phyloP scores from a whole-genome alignment of 176 grass and related monocot species.

The Rhipidocladum racemiflorum region DNA sequence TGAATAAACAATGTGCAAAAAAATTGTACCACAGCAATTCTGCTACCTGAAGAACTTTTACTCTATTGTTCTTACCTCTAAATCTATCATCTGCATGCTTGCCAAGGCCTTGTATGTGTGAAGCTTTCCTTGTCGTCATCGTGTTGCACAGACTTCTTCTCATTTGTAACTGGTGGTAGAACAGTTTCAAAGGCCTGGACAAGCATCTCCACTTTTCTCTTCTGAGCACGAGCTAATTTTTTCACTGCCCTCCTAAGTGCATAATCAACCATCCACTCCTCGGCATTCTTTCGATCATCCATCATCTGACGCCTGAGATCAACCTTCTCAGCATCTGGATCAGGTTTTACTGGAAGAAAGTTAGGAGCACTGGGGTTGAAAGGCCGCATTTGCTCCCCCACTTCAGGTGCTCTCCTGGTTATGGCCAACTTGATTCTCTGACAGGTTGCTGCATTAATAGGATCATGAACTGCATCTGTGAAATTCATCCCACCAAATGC shows the following conservation, averaged over 20 bases:
- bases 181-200: conserved; percentile 88
- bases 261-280: conserved; percentile 95
- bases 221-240: conserved; percentile 57
- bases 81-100: conserved; percentile 36
- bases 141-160: conserved; percentile 14
- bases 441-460: conserved; percentile 17
- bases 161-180: conserved; percentile 21
- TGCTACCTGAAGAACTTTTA: neutral
- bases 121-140: conserved; percentile 30
- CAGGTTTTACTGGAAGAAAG: conserved; percentile 56
- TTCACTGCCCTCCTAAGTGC: conserved; percentile 66
- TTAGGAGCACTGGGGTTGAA: conserved; percentile 64
- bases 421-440: conserved; percentile 36
- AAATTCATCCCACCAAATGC: conserved; percentile 38
- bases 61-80: conserved; percentile 17
- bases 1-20: neutral
- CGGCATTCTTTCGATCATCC: conserved; percentile 64
- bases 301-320: conserved; percentile 65
- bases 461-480: conserved; percentile 32
- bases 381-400: conserved; percentile 34
- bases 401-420: conserved; percentile 21
- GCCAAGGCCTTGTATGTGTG: conserved; percentile 22
- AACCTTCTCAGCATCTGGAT: conserved; percentile 62
- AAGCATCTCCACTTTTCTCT: conserved; percentile 72
- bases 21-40: neutral